Evolutionary conservation across 768 basidiomycete species (phyloP).

Genomic region (Suillus cothurnatus): DNA sequence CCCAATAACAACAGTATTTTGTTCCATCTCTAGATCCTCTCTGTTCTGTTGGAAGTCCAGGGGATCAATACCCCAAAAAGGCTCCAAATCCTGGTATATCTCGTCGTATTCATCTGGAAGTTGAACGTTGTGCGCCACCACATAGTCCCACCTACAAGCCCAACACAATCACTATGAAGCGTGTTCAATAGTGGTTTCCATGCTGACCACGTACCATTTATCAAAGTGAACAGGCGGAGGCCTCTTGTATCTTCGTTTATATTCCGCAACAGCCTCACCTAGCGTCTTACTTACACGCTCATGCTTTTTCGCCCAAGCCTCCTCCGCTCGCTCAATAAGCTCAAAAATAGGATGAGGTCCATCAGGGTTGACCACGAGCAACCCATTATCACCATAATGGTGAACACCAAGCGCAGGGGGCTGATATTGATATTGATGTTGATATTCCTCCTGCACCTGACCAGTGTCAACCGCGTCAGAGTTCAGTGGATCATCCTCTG

Average conservation of each 20-base stretch:
- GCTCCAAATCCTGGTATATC: slow-evolving; percentile 39
- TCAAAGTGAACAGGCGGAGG: slow-evolving; percentile 45
- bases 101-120: slow-evolving; percentile 52
- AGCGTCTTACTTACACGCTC: slow-evolving; percentile 39
- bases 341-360: slow-evolving; percentile 48
- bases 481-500: not conserved
- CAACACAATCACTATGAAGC: not conserved
- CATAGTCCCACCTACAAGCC: slow-evolving; percentile 42
- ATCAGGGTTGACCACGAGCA: slow-evolving; percentile 36
- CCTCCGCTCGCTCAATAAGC: slow-evolving; percentile 39
- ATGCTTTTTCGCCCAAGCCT: slow-evolving; percentile 38
- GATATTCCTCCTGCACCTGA: not conserved
- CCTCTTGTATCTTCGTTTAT: slow-evolving; percentile 36
- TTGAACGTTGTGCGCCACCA: slow-evolving; percentile 38
- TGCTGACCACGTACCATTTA: slow-evolving; percentile 36
- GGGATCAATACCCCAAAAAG: slow-evolving; percentile 40
- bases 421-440: no score
- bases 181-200: not conserved
- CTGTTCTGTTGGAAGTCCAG: slow-evolving; percentile 23
- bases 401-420: slow-evolving; percentile 19
- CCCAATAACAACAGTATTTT: slow-evolving; percentile 23
- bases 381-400: slow-evolving; percentile 27
- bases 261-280: slow-evolving; percentile 40
- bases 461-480: not conserved
- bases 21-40: slow-evolving; percentile 21